These are phyloP conservation scores for Hyaloscypha bicolor DNA, from an alignment of 495 filamentous ascomycete genomes.

Conservation along the genomic window DNA sequence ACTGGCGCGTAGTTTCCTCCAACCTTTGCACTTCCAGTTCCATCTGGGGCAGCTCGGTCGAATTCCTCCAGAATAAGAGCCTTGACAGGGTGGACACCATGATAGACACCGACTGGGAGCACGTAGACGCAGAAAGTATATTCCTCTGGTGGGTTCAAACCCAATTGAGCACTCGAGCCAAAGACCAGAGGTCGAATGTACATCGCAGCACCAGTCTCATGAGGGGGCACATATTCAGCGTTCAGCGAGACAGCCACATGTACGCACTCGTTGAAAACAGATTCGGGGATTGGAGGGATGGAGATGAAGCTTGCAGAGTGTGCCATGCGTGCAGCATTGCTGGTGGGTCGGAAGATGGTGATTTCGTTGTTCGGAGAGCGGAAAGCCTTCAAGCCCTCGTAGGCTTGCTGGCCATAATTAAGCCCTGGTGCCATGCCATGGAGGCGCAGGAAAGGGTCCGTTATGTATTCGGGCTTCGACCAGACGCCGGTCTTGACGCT, in stretches of 20 bases:
- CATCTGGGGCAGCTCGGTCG: slow-evolving; percentile 73
- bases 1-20: slow-evolving; percentile 87
- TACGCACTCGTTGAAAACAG: slow-evolving; percentile 73
- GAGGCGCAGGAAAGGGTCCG: slow-evolving; percentile 75
- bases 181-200: slow-evolving; percentile 89
- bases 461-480: slow-evolving; percentile 71
- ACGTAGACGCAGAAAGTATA: slow-evolving; percentile 87
- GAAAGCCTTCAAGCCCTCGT: slow-evolving; percentile 93
- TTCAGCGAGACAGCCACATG: slow-evolving; percentile 80
- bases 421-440: slow-evolving; percentile 90
- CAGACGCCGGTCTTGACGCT: slow-evolving; percentile 70
- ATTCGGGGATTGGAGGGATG: slow-evolving; percentile 72
- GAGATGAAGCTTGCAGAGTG: slow-evolving; percentile 77
- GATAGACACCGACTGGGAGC: slow-evolving; percentile 86
- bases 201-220: slow-evolving; percentile 81
- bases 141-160: slow-evolving; percentile 80
- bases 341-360: slow-evolving; percentile 77
- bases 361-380: slow-evolving; percentile 67
- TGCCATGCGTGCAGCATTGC: slow-evolving; percentile 81
- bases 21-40: slow-evolving; percentile 73
- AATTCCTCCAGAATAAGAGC: slow-evolving; percentile 78
- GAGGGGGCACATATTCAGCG: slow-evolving; percentile 84
- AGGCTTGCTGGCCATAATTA: slow-evolving; percentile 93
- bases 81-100: slow-evolving; percentile 79
- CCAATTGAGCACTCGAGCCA: slow-evolving; percentile 78